Percentiles rank a stretch among this genome's conserved stretches.
These are phyloP conservation scores for Penstemon barbatus DNA, from an alignment of 257 asterid species.

Conservation along the genomic window DNA sequence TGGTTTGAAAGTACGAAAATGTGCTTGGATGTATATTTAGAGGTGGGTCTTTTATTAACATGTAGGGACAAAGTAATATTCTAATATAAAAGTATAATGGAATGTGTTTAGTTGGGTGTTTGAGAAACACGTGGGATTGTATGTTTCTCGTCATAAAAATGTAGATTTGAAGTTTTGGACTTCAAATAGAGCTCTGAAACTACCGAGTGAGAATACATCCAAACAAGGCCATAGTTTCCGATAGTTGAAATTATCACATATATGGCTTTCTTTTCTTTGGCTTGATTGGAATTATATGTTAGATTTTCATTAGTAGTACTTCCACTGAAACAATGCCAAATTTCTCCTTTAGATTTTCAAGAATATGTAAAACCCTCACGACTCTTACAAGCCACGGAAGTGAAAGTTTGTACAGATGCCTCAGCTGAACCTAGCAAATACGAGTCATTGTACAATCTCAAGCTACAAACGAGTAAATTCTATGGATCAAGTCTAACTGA, in stretches of 20 bases:
- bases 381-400: slow-evolving; percentile 59
- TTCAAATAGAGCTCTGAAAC: too few relatives aligned
- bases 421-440: slow-evolving; percentile 34
- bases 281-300: not conserved
- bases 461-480: slow-evolving; percentile 61
- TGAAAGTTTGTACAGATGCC: slow-evolving; percentile 37
- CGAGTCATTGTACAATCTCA: slow-evolving; percentile 50
- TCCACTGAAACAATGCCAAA: not conserved
- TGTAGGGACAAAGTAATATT: not conserved
- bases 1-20: not conserved
- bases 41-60: not conserved
- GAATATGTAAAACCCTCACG: slow-evolving; percentile 71
- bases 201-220: too few relatives aligned
- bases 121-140: not conserved
- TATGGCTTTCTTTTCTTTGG: not conserved
- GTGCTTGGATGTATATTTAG: not conserved
- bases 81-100: too few relatives aligned
- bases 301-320: not conserved
- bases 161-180: not conserved
- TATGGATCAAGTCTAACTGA: slow-evolving; percentile 73
- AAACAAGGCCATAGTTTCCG: not conserved
- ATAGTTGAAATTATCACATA: not conserved
- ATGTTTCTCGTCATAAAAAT: not conserved
- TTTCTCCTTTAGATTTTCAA: slow-evolving; percentile 63
- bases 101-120: not conserved